These are phyloP conservation scores for Sergeia podlipaevii DNA, from an alignment of 208 protist species.

Conservation along the genomic window DNA sequence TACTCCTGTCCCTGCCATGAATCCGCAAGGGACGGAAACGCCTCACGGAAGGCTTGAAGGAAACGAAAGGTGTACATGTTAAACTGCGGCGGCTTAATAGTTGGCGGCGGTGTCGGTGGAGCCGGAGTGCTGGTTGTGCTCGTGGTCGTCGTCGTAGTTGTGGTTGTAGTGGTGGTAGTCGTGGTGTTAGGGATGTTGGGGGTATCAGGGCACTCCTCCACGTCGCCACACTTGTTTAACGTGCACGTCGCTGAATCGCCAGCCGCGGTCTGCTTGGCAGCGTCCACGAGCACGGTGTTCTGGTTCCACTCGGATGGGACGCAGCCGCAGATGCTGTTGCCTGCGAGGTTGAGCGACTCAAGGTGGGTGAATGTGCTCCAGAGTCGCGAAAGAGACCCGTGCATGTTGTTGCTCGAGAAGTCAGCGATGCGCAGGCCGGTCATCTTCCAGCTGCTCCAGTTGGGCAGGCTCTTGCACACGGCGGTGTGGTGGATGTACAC, in stretches of 20 bases:
- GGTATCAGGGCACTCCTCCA: no score
- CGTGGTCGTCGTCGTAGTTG: background rate
- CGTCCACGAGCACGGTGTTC: conserved; percentile 12
- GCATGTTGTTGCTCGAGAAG: conserved; percentile 19
- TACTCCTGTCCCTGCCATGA: conserved; percentile 10
- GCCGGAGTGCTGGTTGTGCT: conserved; percentile 1
- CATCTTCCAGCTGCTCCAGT: conserved; percentile 10
- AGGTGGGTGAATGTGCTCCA: conserved; percentile 9
- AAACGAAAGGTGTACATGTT: background rate
- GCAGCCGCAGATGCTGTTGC: conserved; percentile 16
- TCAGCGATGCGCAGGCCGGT: conserved; percentile 13
- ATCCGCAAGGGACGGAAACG: background rate
- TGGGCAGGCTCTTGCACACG: conserved; percentile 6
- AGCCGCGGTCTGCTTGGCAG: conserved; percentile 1
- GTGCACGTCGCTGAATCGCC: conserved; percentile 3
- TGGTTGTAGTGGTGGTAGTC: no score
- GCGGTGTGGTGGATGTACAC: conserved; percentile 2
- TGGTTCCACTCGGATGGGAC: conserved; percentile 7
- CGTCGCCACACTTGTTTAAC: background rate
- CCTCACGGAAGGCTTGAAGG: background rate
- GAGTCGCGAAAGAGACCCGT: conserved; percentile 3
- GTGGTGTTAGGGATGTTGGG: conserved; percentile 17
- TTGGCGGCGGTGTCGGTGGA: background rate
- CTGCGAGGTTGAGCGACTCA: conserved; percentile 11
- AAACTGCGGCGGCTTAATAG: background rate